A percentile compares a stretch with the other conserved stretches of the same genome.
These are phyloP conservation scores for Leccinum arenicola DNA, from an alignment of 768 basidiomycete genomes.

Conservation along the genomic window DNA sequence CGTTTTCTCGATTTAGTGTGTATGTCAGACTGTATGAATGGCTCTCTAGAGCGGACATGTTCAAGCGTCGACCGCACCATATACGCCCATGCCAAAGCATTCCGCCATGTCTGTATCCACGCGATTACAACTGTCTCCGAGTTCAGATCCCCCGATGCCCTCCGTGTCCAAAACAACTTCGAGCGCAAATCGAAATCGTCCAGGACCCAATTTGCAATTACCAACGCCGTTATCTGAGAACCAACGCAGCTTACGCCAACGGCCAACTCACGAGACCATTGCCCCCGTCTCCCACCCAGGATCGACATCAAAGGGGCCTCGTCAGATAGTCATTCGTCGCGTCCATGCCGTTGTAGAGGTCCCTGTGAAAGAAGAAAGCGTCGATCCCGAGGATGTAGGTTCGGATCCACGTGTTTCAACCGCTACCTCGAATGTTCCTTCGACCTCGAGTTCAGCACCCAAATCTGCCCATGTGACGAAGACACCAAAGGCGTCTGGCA, in stretches of 20 bases:
- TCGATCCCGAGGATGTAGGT: conserved; percentile 35
- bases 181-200: conserved; percentile 7
- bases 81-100: conserved; percentile 34
- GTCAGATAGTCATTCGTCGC: conserved; percentile 49
- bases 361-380: conserved; percentile 62
- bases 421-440: conserved; percentile 12
- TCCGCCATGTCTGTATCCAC: conserved; percentile 27
- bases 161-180: conserved; percentile 25
- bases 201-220: conserved; percentile 18
- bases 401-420: conserved; percentile 2
- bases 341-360: conserved; percentile 60
- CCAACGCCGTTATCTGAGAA: conserved; percentile 33
- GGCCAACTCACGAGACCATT: conserved; percentile 9
- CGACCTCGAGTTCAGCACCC: conserved; percentile 13
- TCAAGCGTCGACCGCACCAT: conserved; percentile 20
- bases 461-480: conserved; percentile 7
- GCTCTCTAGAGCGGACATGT: conserved; percentile 15
- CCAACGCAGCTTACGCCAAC: conserved; percentile 25
- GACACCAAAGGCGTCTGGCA: conserved; percentile 8
- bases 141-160: conserved; percentile 29
- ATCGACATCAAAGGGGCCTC: conserved; percentile 10
- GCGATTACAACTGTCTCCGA: conserved; percentile 17
- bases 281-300: conserved; percentile 3
- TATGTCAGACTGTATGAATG: conserved; percentile 1
- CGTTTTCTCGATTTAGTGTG: conserved; percentile 16